Evolutionary conservation across 2,329 filamentous ascomycete species (phyloP).

Genomic region (Fusarium foetens): DNA sequence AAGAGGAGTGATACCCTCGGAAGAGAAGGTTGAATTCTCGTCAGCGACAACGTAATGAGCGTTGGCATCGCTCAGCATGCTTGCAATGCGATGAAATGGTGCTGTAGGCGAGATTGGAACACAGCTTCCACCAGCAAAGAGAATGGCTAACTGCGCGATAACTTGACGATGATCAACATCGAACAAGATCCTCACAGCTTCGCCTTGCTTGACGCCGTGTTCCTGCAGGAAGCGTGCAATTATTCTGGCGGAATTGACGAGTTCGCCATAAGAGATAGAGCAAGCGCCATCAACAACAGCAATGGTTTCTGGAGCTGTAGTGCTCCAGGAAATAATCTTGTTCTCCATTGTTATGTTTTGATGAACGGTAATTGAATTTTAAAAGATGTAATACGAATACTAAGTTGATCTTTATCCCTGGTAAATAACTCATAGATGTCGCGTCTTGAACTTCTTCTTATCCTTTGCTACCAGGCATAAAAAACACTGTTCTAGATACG

Average conservation of each 20-base stretch:
- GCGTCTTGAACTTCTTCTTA: neutral
- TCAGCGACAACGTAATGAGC: neutral
- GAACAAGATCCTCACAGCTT: neutral
- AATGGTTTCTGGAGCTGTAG: neutral
- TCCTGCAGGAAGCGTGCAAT: neutral
- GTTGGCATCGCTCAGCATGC: neutral
- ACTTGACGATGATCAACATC: neutral
- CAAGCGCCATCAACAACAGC: neutral
- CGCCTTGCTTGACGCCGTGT: neutral
- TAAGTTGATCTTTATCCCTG: neutral
- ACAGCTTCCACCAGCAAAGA: neutral
- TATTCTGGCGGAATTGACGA: neutral
- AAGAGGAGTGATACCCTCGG: neutral
- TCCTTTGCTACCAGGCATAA: neutral
- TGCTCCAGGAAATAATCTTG: neutral
- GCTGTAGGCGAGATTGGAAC: neutral
- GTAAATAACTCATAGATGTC: neutral
- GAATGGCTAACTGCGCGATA: neutral
- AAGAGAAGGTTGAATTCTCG: neutral
- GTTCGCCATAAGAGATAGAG: neutral
- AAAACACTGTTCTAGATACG: fast-evolving
- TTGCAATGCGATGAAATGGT: neutral
- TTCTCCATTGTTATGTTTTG: neutral
- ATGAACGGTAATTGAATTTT: neutral
- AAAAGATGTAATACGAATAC: fast-evolving